Conservation (phyloP, 2,329 filamentous ascomycete species). For the Aureobasidium leucospermi region DNA sequence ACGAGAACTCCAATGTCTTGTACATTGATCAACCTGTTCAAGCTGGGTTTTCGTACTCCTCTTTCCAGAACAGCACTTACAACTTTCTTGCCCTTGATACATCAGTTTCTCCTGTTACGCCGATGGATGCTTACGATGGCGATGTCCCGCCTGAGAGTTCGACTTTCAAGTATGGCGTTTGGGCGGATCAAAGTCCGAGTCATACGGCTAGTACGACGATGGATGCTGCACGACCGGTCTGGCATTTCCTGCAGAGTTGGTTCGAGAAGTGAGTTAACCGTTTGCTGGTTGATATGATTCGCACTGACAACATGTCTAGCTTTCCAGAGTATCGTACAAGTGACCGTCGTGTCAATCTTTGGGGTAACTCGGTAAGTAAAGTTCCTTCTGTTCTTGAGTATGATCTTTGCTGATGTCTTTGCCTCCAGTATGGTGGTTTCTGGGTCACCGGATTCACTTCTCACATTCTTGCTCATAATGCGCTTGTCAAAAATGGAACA, state of each 20-base stretch:
- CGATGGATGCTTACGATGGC: conserved; percentile 16
- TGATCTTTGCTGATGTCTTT: conserved; percentile 8
- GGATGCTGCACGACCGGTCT: conserved; percentile 44
- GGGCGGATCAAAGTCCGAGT: conserved; percentile 16
- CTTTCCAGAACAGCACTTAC: conserved; percentile 52
- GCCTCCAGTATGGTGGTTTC: conserved; percentile 40
- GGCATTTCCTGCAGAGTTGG: conserved; percentile 49
- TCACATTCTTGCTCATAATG: conserved; percentile 53
- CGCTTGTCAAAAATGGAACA: conserved; percentile 39
- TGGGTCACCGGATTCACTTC: conserved; percentile 57
- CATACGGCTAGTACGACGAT: conserved; percentile 31
- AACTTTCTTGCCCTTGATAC: conserved; percentile 34
- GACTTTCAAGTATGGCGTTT: conserved; percentile 22
- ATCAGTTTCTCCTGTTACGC: conserved; percentile 23
- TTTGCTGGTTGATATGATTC: too few species aligned
- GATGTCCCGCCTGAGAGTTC: conserved; percentile 18
- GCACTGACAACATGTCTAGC: neutral
- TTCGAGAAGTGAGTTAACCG: conserved; percentile 13
- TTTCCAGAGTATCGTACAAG: neutral
- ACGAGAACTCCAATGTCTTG: conserved; percentile 33
- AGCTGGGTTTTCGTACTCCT: conserved; percentile 37
- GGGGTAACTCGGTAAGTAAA: neutral
- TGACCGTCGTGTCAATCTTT: neutral
- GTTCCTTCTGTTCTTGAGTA: too few species aligned
- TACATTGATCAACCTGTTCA: conserved; percentile 35